These are phyloP conservation scores for Quercus berberidifolia DNA, from an alignment of 306 rosid genomes.

Conservation along the genomic window DNA sequence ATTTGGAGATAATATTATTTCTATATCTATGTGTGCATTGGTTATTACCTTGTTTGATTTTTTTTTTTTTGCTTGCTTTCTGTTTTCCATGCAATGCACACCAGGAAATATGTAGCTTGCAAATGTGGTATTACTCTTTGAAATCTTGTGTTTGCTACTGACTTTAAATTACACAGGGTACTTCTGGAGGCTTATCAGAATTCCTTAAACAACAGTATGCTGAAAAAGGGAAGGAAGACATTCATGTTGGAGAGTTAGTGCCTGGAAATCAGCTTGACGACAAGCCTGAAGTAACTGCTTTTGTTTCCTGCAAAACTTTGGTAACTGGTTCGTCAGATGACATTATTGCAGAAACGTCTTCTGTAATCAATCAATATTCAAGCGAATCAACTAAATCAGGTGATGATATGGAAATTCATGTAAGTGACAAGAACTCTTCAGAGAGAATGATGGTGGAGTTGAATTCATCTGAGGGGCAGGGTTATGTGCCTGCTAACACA, in stretches of 20 bases:
- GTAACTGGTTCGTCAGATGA: slow-evolving; percentile 18
- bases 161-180: slow-evolving; percentile 35
- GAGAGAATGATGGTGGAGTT: slow-evolving; percentile 26
- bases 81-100: neutral
- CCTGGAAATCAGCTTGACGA: slow-evolving; percentile 23
- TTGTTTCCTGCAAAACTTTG: slow-evolving; percentile 20
- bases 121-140: slow-evolving; percentile 13
- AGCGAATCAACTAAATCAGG: slow-evolving; percentile 12
- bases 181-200: slow-evolving; percentile 23
- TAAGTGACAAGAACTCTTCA: slow-evolving; percentile 22
- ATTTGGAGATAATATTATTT: neutral
- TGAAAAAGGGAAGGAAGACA: slow-evolving; percentile 25
- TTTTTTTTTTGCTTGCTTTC: slow-evolving; percentile 1
- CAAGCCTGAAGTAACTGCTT: slow-evolving; percentile 25
- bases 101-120: neutral
- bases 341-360: slow-evolving; percentile 18
- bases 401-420: slow-evolving; percentile 22
- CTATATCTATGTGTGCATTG: neutral
- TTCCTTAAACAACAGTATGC: slow-evolving; percentile 23
- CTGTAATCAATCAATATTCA: slow-evolving; percentile 6
- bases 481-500: slow-evolving; percentile 24
- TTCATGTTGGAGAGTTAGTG: slow-evolving; percentile 11
- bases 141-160: slow-evolving; percentile 14
- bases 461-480: slow-evolving; percentile 37
- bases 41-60: neutral